Percentiles rank a stretch among this genome's conserved stretches.
Conservation (phyloP, 495 filamentous ascomycete species). For the Daldinia concentrica region DNA sequence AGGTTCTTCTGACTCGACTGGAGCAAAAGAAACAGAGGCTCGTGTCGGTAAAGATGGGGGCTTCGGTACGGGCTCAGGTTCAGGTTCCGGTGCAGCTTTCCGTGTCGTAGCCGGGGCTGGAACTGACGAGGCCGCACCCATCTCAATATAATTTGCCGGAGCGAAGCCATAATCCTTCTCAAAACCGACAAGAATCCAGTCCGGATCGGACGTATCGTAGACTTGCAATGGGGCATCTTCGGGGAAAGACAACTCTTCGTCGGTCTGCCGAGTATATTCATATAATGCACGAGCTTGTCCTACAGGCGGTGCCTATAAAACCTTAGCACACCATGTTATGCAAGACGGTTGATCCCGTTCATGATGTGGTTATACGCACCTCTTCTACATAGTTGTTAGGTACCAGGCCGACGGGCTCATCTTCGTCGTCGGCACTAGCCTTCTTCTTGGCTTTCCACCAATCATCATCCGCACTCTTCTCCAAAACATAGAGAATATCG, state of each 20-base stretch:
- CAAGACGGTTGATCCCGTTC: background rate
- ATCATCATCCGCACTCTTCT: conserved; percentile 89
- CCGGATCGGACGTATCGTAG: conserved; percentile 90
- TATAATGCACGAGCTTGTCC: conserved; percentile 85
- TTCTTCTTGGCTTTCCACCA: conserved; percentile 99
- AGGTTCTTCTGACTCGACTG: conserved; percentile 54
- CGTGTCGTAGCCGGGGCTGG: conserved; percentile 26
- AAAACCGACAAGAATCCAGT: conserved; percentile 92
- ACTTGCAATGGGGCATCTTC: conserved; percentile 87
- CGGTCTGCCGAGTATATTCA: conserved; percentile 96
- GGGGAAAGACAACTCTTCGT: conserved; percentile 95
- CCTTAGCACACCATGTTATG: conserved; percentile 26
- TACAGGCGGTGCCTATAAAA: conserved; percentile 71
- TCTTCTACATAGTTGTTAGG: conserved; percentile 97
- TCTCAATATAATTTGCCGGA: conserved; percentile 96
- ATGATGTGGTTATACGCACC: conserved; percentile 64
- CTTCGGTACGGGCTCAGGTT: conserved; percentile 8
- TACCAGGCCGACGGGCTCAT: conserved; percentile 92
- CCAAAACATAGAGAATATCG: conserved; percentile 89
- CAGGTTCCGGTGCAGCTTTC: conserved; percentile 33
- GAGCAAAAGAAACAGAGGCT: conserved; percentile 31
- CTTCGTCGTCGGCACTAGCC: conserved; percentile 87
- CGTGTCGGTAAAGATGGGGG: conserved; percentile 42
- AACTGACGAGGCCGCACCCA: conserved; percentile 48
- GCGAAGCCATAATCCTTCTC: conserved; percentile 93